Evolutionary conservation across 768 basidiomycete genomes (phyloP), one percentile per base, ranked within the genome.

Genomic region (Grammothele lineata): DNA sequence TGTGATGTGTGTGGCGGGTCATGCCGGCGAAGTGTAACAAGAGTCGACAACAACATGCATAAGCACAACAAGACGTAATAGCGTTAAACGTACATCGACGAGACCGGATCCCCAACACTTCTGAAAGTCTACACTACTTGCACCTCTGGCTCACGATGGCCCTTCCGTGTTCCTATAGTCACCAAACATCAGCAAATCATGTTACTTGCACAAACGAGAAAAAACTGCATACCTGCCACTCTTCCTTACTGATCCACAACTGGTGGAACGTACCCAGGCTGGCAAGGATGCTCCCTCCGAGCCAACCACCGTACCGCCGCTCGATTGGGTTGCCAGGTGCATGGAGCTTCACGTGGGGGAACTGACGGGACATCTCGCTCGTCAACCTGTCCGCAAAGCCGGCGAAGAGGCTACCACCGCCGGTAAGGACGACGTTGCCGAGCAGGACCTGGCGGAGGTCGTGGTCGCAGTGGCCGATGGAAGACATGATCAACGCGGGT

Each of bases 181-280:
- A n/a, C n/a, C n/a, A n/a, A n/a, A n/a, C n/a, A n/a, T n/a, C n/a
- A n/a, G n/a, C n/a, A n/a, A n/a, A n/a, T n/a, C n/a, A n/a, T n/a
- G n/a, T n/a, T n/a, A n/a, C n/a, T n/a, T n/a, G n/a, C n/a, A n/a
- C n/a, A n/a, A n/a, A n/a, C n/a, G n/a, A n/a, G n/a, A n/a, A n/a
- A 18, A 19, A 12, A 50, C 46, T 38, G 63, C 81, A 35, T 50
- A 89, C 91, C 78, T 89, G 81, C 85, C 90, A 94, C 59, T 95
- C 92, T 64, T 93, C 92, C 59, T 74, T 81, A 66, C 90, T 92
- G 60, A 95, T 92, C 92, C 92, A 94, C 40, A 94, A 71, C 57
- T 95, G 95, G 63, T 99, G 96, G 77, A 98, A 99, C 14, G 94
- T 97, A 19, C 96, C 96, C 60, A 98, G 68, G 60, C 89, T 92